phyloP scores from a whole-genome alignment of 805 yeast genomes.

The Wickerhamiella occidentalis region DNA sequence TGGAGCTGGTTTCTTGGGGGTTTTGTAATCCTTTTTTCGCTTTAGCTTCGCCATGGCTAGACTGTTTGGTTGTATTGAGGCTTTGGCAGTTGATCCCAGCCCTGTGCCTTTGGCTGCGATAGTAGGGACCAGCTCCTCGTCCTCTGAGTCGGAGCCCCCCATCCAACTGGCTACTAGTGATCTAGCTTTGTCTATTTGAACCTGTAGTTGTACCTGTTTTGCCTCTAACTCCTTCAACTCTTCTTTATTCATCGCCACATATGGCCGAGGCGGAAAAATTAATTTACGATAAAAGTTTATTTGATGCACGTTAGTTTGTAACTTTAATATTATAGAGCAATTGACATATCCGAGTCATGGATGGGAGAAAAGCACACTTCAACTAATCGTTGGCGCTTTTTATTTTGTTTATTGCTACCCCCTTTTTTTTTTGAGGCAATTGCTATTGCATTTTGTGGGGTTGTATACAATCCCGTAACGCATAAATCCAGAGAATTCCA shows the following conservation, averaged over 20 bases:
- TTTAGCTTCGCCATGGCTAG: slow-evolving; percentile 5
- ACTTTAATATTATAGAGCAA: too few relatives aligned
- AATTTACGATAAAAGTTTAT: not conserved
- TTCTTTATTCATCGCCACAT: slow-evolving; percentile 5
- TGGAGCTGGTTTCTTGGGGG: not conserved
- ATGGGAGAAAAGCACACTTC: too few relatives aligned
- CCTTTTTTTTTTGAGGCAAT: not conserved
- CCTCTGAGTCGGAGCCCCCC: slow-evolving; percentile 1
- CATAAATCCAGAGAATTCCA: too few relatives aligned
- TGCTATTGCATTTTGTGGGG: not conserved
- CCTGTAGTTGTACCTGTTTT: not conserved
- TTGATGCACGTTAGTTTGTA: too few relatives aligned
- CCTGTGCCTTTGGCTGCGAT: not conserved
- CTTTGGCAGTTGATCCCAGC: not conserved
- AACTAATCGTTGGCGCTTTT: too few relatives aligned
- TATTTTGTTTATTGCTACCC: not conserved
- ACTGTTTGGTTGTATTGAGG: not conserved
- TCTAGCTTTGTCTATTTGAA: slow-evolving; percentile 5
- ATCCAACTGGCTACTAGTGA: slow-evolving; percentile 6
- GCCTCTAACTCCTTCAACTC: slow-evolving; percentile 1
- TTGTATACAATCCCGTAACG: too few relatives aligned
- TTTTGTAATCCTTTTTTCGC: not conserved
- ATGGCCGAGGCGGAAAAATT: not conserved
- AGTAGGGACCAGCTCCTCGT: not conserved
- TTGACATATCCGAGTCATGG: too few relatives aligned